Evolutionary conservation across 495 filamentous ascomycete species (phyloP).

Genomic region (Penicillium roqueforti): DNA sequence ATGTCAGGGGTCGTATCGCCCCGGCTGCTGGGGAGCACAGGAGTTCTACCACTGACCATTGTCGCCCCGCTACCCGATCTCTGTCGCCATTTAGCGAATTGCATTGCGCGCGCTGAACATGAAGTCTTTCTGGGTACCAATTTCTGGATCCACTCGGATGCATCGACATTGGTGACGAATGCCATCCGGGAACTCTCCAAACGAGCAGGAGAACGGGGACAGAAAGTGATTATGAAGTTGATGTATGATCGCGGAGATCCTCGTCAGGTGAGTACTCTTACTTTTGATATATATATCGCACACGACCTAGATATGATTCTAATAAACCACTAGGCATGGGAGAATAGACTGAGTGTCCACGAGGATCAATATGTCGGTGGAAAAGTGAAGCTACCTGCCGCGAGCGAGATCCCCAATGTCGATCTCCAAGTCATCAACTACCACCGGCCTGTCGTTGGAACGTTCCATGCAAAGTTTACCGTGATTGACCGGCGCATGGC

Average conservation of each 20-base stretch:
- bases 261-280: slow-evolving; percentile 43
- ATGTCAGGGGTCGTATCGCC: slow-evolving; percentile 60
- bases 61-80: slow-evolving; percentile 67
- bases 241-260: slow-evolving; percentile 69
- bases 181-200: slow-evolving; percentile 63
- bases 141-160: slow-evolving; percentile 67
- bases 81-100: slow-evolving; percentile 67
- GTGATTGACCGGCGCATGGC: slow-evolving; percentile 67
- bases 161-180: slow-evolving; percentile 62
- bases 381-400: slow-evolving; percentile 55
- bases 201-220: slow-evolving; percentile 55
- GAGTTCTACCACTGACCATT: slow-evolving; percentile 63
- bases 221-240: slow-evolving; percentile 63
- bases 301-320: background rate
- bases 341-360: slow-evolving; percentile 57
- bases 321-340: slow-evolving; percentile 34
- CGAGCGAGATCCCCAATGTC: slow-evolving; percentile 62
- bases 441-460: slow-evolving; percentile 68
- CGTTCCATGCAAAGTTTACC: slow-evolving; percentile 75
- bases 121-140: slow-evolving; percentile 73
- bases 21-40: slow-evolving; percentile 63
- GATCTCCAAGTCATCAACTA: slow-evolving; percentile 72
- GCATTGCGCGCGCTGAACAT: slow-evolving; percentile 65
- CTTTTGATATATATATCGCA: background rate
- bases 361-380: slow-evolving; percentile 53